Evolutionary conservation across 768 basidiomycete species (phyloP).

Genomic region (Tricholoma saponaceum): DNA sequence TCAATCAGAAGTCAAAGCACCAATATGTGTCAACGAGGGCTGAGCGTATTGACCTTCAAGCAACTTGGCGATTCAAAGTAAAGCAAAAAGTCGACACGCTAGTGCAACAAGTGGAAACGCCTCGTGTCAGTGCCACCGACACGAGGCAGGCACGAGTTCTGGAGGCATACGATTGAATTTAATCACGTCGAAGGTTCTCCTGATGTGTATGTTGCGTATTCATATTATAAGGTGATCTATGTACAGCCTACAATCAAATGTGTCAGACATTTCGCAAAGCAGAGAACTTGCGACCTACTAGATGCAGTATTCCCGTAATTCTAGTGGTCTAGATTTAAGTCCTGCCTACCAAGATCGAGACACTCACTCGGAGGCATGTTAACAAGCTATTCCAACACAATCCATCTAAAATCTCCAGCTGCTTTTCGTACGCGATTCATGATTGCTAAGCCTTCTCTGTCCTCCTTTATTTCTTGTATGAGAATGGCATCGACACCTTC

Average conservation of each 20-base stretch:
- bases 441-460: constrained; percentile 82
- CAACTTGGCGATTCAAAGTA: not conserved
- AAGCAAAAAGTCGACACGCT: not conserved
- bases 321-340: not conserved
- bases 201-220: not conserved
- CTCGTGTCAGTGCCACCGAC: not conserved
- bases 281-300: not conserved
- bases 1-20: not conserved
- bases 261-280: not conserved
- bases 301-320: not conserved
- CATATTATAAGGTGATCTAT: not conserved
- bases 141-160: not conserved
- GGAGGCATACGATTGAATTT: not conserved
- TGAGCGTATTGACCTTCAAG: not conserved
- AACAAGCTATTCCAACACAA: constrained; percentile 14
- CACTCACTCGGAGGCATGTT: not conserved
- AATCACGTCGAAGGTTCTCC: not conserved
- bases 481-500: constrained; percentile 78
- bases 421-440: constrained; percentile 95
- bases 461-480: constrained; percentile 80
- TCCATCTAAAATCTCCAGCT: constrained; percentile 54
- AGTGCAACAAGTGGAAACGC: not conserved
- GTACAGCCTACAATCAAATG: not conserved
- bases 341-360: not conserved
- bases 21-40: not conserved